Evolutionary conservation across 2,329 filamentous ascomycete species (phyloP), one percentile per base, ranked within the genome.

Genomic region (Colletotrichum sp.): DNA sequence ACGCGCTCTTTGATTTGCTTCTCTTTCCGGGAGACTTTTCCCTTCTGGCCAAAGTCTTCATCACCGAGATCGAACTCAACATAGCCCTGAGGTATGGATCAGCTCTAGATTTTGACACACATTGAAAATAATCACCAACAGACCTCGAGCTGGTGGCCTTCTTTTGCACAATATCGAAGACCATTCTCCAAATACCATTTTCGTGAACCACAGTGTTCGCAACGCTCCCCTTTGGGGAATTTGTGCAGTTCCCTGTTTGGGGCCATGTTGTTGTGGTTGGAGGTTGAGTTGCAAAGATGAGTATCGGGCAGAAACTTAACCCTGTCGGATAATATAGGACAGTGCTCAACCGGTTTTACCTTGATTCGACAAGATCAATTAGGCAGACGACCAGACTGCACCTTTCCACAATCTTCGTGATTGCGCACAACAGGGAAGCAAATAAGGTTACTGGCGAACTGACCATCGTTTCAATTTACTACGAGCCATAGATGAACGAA

Each of bases 141-240:
- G 85, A 95, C 94, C 85, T 95, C 92, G 79, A 96, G 93, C 79
- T 93, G 92, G 86, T 98, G 95, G 36, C 95, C 95, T 79, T 95
- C 93, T 78, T 93, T 89, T 14, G 74, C 74, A 84, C 95, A 98
- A 83, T 95, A 98, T 77, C 93, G 92, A 74, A 93, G 90, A 5
- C 95, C 95, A 84, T 94, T 94, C 78, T 96, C 92, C 36, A 93
- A 87, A 81, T 95, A 94, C 86, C 94, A 95, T 77, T 90, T 90
- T 57, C 89, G 90, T 68, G 94, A 93, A 75, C 94, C 93, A 82
- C 95, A 98, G 80, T 91, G 89, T 43, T 90, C 87, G 79, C 91
- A 92, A 61, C 87, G 85, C 79, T 92, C 88, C 36, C 89, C 89
- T 26, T 82, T 82, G n/a, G 87, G 87, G 78, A 92, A 90, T 63